Evolutionary conservation across 768 basidiomycete species (phyloP), one percentile per base, ranked within the genome.

Genomic region (Paxillus rubicundulus): DNA sequence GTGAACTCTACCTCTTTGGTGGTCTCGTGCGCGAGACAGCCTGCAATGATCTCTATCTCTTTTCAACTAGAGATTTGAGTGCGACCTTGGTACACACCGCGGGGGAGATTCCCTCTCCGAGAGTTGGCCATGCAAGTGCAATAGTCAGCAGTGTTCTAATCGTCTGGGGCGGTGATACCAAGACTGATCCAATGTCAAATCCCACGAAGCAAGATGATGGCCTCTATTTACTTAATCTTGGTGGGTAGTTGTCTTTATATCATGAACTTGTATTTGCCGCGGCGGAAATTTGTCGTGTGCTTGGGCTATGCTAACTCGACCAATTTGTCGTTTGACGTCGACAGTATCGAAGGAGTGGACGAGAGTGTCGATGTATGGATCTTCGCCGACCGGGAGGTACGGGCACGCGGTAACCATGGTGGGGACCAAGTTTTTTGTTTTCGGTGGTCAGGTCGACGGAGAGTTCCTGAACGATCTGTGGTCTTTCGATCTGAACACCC

Each of bases 121-220:
- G 97, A 57, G 95, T 98, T n/a, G 96, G 97, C 0, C 97, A 99
- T 73, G 92, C 94, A 3, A 88, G 89, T 69, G 96, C 96, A 6
- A 83, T 98, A 45, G 93, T 98, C 52, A 92, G 93, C 69, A 93
- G 89, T 64, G 96, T 98, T 45, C 77, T 99, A 54, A 89, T 98
- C 54, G 87, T 98, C 4, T 99, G 97, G 97, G 97, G 97, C 30
- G 97, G 96, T 21, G 97, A 99, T 67, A 98, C 95, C 4, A 95
- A 92, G 72, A 82, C 85, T 13, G 86, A 87, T 61, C 74, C 75
- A 20, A 81, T 76, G 68, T 73, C 78, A 30, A 81, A 77, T 59
- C 76, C 76, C 9, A 73, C 76, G 9, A 84, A 81, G 59, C 90
- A 94, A 71, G 97, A 98, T 66, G 92, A 98, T 68, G 88, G 84